Evolutionary conservation across 1,139 yeast genomes (phyloP), one percentile per base, ranked within the genome.

Genomic region (Nakaseomyces bracarensis): DNA sequence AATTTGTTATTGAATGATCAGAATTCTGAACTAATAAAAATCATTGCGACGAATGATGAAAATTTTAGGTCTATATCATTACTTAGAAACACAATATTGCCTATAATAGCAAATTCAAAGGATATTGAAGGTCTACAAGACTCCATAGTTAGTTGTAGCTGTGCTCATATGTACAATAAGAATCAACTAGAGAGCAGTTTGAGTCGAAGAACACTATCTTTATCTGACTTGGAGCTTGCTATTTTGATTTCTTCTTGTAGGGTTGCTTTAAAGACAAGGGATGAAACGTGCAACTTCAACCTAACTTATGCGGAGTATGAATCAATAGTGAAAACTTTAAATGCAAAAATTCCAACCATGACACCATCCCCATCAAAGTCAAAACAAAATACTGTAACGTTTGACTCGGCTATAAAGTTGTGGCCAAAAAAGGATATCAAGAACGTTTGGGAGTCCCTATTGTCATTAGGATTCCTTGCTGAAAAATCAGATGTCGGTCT

Each of bases 281-380:
- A 77, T 13, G 76, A 69, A 20, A 38, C 50, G 6, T 68, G 79
- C 18, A 89, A 86, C 58, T 81, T 87, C 63, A 84, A 82, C 50
- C 67, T 86, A 48, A 83, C 82, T 0, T 82, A 80, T 58, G 78
- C 78, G 31, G 97, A 91, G 60, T 91, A 86, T 59, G 58, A 61
- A n/a, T 66, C 64, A 1, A 70, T 79, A 70, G 69, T 79, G 36
- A 72, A 73, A 45, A 54, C 60, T 1, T 63, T 71, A 46, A 73
- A 77, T 46, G 70, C 70, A 20, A 64, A 72, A 19, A 65, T 68
- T 11, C 65, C 71, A 9, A 58, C 70, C 2, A 52, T 65, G 10
- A 58, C 63, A 6, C 58, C 69, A 9, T 67, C 67, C 15, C 60
- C 59, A 27, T 56, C 56, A 35, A 51, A 63, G 20, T 53, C 63